Base-by-base conservation (phyloP, 352 stramenopile species). In the Globisporangium megalacanthum region DNA sequence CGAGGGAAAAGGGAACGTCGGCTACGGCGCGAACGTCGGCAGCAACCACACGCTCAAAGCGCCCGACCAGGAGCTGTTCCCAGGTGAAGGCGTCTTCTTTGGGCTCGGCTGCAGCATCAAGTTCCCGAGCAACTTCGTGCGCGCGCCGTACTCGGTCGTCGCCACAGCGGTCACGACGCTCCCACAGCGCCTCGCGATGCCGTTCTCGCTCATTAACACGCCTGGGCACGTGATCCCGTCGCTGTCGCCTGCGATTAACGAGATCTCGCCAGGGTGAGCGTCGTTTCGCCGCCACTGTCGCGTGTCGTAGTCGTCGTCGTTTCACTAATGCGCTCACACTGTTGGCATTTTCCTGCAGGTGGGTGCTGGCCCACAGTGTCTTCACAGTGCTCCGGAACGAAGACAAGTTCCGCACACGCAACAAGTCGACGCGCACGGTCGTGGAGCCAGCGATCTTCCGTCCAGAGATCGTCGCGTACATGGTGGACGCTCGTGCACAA, bases 1-100 rank as follows among this genome's bases (percentile, higher is more conserved):
- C 8, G 62, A 91, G 31, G 94, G 94, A n/a, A 88, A 92, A 65
- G 94, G 94, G 15, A 98, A 98, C 59, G 72, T 98, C 44, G 89
- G 86, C 15, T 98, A 97, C 53, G 94, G 94, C 31, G 93, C 92
- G 49, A 98, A 99, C 62, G 92, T 98, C 25, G 96, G 96, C 45
- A 98, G 88, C 56, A 99, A 99, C 69, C 96, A 99, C 70, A 99
- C 96, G 46, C 65, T 95, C n/a, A 93, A 92, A 51, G 83, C 82
- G 0, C 85, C 85, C 0, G 85, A 95, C 57, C 85, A 95, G 70
- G 96, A 99, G 69, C 75, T 95, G 3, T 83, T 92, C 44, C 79
- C 83, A 0, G 96, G 95, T 3, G 96, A 99, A 69, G 96, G 96
- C 49, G 65, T 97, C 25, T 99, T 99, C 71, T 99, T 96, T 70